Evolutionary conservation across 2,329 filamentous ascomycete species (phyloP).

Genomic region (Xylariaceae sp.): DNA sequence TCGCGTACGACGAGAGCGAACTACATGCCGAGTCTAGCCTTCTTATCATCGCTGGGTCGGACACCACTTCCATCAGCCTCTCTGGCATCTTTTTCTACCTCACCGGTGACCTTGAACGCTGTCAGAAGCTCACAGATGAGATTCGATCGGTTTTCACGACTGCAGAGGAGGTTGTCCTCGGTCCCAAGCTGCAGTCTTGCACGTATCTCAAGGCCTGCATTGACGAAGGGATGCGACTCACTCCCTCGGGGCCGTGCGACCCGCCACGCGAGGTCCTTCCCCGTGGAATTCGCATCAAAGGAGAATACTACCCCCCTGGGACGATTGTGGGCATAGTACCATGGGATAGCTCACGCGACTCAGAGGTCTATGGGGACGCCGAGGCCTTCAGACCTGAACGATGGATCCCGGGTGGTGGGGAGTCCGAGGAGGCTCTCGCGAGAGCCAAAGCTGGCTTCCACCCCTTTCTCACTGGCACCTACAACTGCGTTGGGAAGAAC

Average conservation of each 20-base stretch:
- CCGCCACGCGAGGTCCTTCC: conserved; percentile 14
- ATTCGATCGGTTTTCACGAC: conserved; percentile 9
- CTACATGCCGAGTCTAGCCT: conserved; percentile 12
- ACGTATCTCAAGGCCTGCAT: conserved; percentile 17
- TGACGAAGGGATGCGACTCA: conserved; percentile 19
- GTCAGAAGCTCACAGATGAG: conserved; percentile 10
- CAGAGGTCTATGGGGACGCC: conserved; percentile 10
- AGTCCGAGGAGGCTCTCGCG: conserved; percentile 7
- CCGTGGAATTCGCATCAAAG: conserved; percentile 12
- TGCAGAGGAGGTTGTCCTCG: conserved; percentile 12
- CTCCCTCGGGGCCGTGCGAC: conserved; percentile 10
- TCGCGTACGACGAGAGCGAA: conserved; percentile 9
- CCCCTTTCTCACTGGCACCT: conserved; percentile 12
- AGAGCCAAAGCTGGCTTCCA: conserved; percentile 7
- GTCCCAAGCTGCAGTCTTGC: conserved; percentile 12
- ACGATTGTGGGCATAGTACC: conserved; percentile 13
- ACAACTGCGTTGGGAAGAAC: conserved; percentile 13
- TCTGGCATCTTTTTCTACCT: conserved; percentile 16
- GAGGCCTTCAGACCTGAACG: conserved; percentile 16
- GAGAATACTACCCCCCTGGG: conserved; percentile 14
- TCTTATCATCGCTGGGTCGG: conserved; percentile 16
- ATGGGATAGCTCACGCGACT: conserved; percentile 8
- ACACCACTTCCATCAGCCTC: conserved; percentile 13
- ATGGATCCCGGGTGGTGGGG: conserved; percentile 14
- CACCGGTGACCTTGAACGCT: conserved; percentile 3